These are phyloP conservation scores for Phanerochaete carnosa DNA, from an alignment of 768 basidiomycete genomes.

Conservation along the genomic window DNA sequence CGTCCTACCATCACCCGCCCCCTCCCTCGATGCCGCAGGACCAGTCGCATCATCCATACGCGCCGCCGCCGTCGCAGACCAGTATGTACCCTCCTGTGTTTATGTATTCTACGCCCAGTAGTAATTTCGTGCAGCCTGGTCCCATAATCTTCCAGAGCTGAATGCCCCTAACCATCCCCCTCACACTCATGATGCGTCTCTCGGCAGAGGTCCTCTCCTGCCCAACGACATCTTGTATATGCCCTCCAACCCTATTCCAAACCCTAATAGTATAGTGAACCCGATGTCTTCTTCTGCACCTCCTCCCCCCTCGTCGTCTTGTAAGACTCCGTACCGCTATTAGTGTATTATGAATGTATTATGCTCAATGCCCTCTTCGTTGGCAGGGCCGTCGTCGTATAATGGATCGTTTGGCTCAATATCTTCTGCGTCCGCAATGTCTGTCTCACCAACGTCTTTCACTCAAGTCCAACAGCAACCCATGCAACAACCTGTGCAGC, in stretches of 20 bases:
- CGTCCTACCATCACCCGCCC: conserved; percentile 21
- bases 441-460: conserved; percentile 7
- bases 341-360: conserved; percentile 67
- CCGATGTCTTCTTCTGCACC: conserved; percentile 16
- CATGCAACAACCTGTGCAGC: background rate
- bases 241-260: conserved; percentile 32
- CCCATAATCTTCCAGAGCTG: conserved; percentile 25
- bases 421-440: conserved; percentile 10
- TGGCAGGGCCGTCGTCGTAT: conserved; percentile 39
- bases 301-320: conserved; percentile 35
- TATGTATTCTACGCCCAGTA: conserved; percentile 17
- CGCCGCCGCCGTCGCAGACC: conserved; percentile 15
- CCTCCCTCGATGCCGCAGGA: conserved; percentile 19
- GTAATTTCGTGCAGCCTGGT: conserved; percentile 27
- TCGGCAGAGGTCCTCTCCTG: conserved; percentile 18
- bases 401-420: conserved; percentile 14
- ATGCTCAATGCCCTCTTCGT: conserved; percentile 61
- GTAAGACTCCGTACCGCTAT: conserved; percentile 74
- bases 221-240: conserved; percentile 26
- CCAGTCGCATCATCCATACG: conserved; percentile 18
- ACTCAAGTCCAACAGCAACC: background rate
- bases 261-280: conserved; percentile 51
- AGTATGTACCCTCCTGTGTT: conserved; percentile 26
- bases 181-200: conserved; percentile 19
- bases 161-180: conserved; percentile 13